Evolutionary conservation across 2,329 filamentous ascomycete genomes (phyloP).

Genomic region (Pseudogymnoascus destructans): DNA sequence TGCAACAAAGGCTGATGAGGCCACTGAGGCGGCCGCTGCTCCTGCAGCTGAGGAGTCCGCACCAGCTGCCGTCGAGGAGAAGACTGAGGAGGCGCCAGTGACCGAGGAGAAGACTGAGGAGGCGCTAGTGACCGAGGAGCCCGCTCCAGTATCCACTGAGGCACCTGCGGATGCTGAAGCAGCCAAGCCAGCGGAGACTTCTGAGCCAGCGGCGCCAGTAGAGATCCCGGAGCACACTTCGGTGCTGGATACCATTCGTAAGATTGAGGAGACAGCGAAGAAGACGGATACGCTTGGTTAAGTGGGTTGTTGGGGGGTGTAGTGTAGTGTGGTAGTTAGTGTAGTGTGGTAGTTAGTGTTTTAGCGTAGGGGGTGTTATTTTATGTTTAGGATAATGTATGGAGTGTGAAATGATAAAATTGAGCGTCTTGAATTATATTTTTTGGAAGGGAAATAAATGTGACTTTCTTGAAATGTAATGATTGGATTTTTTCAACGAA

Average conservation of each 20-base stretch:
- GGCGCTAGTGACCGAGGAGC: background rate
- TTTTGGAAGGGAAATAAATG: background rate
- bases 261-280: conserved; percentile 4
- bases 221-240: background rate
- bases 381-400: background rate
- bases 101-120: background rate
- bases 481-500: background rate
- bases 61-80: background rate
- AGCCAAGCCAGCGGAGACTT: background rate
- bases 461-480: background rate
- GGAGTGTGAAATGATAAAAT: background rate
- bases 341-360: background rate
- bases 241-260: background rate
- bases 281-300: background rate
- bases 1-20: background rate
- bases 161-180: background rate
- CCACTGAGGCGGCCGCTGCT: background rate
- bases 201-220: background rate
- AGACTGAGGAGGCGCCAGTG: background rate
- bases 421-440: background rate
- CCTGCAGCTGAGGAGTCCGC: background rate
- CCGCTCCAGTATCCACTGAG: background rate
- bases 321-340: background rate
- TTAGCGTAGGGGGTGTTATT: background rate
- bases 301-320: background rate